These are phyloP conservation scores for Acanthamoeba triangularis DNA, from an alignment of 208 protist genomes.

Conservation along the genomic window DNA sequence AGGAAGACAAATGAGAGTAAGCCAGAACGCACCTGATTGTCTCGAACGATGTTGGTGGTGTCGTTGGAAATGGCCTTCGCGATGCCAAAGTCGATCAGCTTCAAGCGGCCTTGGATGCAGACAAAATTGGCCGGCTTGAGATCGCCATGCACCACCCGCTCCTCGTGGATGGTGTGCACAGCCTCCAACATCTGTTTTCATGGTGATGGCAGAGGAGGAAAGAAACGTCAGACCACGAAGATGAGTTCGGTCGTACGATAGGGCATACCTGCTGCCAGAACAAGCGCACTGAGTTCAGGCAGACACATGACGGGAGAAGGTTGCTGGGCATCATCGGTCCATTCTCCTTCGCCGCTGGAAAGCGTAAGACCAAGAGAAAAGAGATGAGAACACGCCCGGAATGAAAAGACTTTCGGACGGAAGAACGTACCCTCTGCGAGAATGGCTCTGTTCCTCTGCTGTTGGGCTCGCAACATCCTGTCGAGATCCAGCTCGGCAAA, in stretches of 20 bases:
- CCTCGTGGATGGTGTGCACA: conserved; percentile 90
- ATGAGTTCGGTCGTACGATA: not conserved
- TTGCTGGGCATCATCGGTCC: conserved; percentile 6
- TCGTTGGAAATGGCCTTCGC: conserved; percentile 91
- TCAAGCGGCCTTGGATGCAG: conserved; percentile 90
- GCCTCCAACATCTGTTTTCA: conserved; percentile 89
- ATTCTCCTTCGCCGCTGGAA: not conserved
- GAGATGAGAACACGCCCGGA: not conserved
- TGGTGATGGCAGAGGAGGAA: not conserved
- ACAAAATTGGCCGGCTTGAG: conserved; percentile 95
- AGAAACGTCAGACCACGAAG: not conserved
- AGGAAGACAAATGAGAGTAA: not conserved
- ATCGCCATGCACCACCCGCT: conserved; percentile 93
- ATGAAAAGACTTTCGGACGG: not conserved
- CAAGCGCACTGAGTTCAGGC: conserved; percentile 89
- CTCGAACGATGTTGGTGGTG: conserved; percentile 90
- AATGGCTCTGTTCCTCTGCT: conserved; percentile 18
- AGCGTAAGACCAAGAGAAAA: not conserved
- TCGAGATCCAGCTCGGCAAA: conserved; percentile 90
- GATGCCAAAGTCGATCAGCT: conserved; percentile 96
- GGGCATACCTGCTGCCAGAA: conserved; percentile 91
- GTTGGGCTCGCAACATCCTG: conserved; percentile 79
- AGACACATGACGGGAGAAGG: conserved; percentile 48
- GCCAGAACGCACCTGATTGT: conserved; percentile 77
- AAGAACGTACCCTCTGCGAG: not conserved